phyloP scores from a whole-genome alignment of 148 eudicot species.

The Fallopia convolvulus region DNA sequence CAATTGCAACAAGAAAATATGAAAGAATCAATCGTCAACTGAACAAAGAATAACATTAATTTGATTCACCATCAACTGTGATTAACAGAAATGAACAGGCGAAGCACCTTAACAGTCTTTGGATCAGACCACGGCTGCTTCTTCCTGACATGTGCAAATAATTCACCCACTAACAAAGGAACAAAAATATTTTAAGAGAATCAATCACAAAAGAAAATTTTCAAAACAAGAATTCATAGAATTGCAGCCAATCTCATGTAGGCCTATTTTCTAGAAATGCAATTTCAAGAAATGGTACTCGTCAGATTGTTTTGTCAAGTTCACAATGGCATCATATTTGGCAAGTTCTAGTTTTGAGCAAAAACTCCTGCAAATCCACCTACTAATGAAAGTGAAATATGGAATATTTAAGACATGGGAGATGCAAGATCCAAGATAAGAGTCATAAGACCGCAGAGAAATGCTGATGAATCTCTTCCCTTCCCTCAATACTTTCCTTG shows the following conservation, averaged over 20 bases:
- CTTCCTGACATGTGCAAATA: slow-evolving; percentile 15
- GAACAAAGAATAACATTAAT: neutral
- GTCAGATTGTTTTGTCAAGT: neutral
- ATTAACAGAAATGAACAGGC: neutral
- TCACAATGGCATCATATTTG: neutral
- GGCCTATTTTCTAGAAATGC: neutral
- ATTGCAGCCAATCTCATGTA: neutral
- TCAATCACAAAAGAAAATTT: neutral
- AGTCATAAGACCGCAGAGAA: neutral
- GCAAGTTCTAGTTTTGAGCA: neutral
- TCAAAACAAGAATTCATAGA: neutral
- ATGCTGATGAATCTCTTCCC: neutral
- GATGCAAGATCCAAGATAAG: neutral
- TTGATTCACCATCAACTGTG: neutral
- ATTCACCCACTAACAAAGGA: slow-evolving; percentile 9
- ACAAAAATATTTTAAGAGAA: neutral
- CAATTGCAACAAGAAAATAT: slow-evolving; percentile 4
- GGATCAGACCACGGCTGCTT: slow-evolving; percentile 15
- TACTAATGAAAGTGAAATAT: neutral
- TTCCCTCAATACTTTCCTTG: neutral
- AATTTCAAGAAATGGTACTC: neutral
- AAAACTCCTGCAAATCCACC: neutral
- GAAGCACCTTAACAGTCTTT: slow-evolving; percentile 14
- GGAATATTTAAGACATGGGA: neutral
- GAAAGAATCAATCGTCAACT: neutral